Percentiles rank a stretch among this genome's conserved stretches.
These are phyloP conservation scores for Kockovaella imperatae DNA, from an alignment of 768 basidiomycete species.

Conservation along the genomic window DNA sequence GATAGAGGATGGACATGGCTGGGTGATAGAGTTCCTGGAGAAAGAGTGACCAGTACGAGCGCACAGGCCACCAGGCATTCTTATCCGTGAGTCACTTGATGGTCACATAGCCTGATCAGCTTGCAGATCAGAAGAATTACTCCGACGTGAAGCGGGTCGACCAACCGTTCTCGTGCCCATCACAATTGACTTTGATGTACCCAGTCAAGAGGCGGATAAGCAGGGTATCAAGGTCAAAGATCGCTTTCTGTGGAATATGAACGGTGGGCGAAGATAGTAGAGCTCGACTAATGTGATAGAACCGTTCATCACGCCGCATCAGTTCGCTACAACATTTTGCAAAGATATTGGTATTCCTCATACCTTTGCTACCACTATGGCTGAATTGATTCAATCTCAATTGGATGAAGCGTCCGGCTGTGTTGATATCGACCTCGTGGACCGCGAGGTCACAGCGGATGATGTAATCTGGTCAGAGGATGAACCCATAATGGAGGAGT, in stretches of 20 bases:
- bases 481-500: slow-evolving; percentile 20
- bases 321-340: slow-evolving; percentile 80
- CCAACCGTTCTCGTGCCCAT: slow-evolving; percentile 70
- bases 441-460: slow-evolving; percentile 47
- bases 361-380: slow-evolving; percentile 68
- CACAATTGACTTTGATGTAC: slow-evolving; percentile 90
- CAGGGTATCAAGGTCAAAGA: slow-evolving; percentile 86
- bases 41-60: slow-evolving; percentile 54
- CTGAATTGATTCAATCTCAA: slow-evolving; percentile 81
- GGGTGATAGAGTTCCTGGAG: slow-evolving; percentile 72
- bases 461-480: slow-evolving; percentile 35
- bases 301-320: slow-evolving; percentile 70
- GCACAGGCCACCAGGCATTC: slow-evolving; percentile 53
- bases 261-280: slow-evolving; percentile 48
- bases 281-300: slow-evolving; percentile 43
- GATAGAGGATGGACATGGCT: slow-evolving; percentile 74
- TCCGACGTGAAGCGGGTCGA: slow-evolving; percentile 58
- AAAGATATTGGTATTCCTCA: slow-evolving; percentile 72
- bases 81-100: slow-evolving; percentile 57
- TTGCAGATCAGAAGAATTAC: slow-evolving; percentile 53
- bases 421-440: slow-evolving; percentile 55
- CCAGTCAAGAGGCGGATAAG: slow-evolving; percentile 70
- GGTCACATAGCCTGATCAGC: neutral
- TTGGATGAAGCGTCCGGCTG: slow-evolving; percentile 81
- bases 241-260: slow-evolving; percentile 90